Evolutionary conservation across 805 yeast species (phyloP).

Genomic region (Naumovozyma baii): DNA sequence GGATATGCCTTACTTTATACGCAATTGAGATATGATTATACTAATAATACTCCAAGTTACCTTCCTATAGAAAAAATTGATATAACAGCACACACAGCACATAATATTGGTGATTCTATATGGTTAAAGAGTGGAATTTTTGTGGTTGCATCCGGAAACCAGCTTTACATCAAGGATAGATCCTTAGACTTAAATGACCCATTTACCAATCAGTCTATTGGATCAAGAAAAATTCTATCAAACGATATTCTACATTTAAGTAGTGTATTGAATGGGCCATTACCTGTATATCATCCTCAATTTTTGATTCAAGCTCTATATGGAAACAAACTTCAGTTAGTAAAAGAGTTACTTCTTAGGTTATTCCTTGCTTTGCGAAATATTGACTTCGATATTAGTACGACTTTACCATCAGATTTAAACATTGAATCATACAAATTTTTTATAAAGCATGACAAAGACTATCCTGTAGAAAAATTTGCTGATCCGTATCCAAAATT

Average conservation of each 20-base stretch:
- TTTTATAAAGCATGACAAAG: constrained; percentile 13
- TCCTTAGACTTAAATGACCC: constrained; percentile 46
- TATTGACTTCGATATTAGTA: constrained; percentile 33
- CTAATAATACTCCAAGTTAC: constrained; percentile 70
- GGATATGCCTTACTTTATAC: constrained; percentile 58
- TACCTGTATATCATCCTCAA: constrained; percentile 89
- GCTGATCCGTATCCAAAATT: constrained; percentile 37
- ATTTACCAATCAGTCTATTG: constrained; percentile 45
- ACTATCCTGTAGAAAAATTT: constrained; percentile 19
- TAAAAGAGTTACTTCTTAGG: constrained; percentile 44
- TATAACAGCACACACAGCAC: constrained; percentile 61
- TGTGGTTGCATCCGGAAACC: constrained; percentile 84
- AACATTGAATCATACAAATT: constrained; percentile 25
- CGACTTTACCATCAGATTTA: constrained; percentile 26
- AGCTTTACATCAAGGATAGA: constrained; percentile 73
- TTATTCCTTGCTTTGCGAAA: constrained; percentile 48
- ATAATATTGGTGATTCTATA: constrained; percentile 76
- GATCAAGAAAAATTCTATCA: constrained; percentile 46
- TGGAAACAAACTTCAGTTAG: constrained; percentile 47
- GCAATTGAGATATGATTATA: constrained; percentile 80
- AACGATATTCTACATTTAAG: constrained; percentile 57
- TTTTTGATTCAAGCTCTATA: constrained; percentile 66
- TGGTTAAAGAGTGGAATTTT: constrained; percentile 77
- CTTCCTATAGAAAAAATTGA: constrained; percentile 65
- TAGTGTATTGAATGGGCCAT: constrained; percentile 74